A percentile compares a stretch with the other conserved stretches of the same genome.
Conservation (phyloP, 257 asterid genomes). For the Avicennia marina region DNA sequence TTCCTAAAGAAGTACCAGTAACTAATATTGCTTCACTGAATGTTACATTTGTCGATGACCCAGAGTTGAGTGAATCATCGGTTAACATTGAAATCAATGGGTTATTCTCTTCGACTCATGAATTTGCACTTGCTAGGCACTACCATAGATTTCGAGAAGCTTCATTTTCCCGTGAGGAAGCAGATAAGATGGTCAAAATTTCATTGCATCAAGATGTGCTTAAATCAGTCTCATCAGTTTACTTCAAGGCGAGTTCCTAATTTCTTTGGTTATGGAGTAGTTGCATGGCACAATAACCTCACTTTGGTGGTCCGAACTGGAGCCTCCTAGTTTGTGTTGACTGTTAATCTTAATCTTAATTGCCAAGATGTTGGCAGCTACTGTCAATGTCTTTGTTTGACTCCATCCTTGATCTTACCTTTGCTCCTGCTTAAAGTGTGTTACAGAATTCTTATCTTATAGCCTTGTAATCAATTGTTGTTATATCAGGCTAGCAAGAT, state of each 20-base stretch:
- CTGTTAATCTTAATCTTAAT: neutral
- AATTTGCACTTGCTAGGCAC: slow-evolving; percentile 24
- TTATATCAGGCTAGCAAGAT: slow-evolving; percentile 61
- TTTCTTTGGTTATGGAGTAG: neutral
- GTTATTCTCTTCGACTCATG: slow-evolving; percentile 43
- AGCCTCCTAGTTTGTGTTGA: too few relatives aligned
- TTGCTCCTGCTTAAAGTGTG: too few relatives aligned
- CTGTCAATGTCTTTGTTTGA: neutral
- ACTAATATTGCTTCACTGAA: slow-evolving; percentile 52
- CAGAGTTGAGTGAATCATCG: slow-evolving; percentile 48
- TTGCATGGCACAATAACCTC: too few relatives aligned
- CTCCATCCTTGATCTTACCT: neutral
- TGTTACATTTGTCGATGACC: slow-evolving; percentile 68
- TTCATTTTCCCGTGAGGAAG: slow-evolving; percentile 35
- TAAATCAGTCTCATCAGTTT: slow-evolving; percentile 64
- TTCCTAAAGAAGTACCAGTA: slow-evolving; percentile 74
- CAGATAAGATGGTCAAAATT: slow-evolving; percentile 61
- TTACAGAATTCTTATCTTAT: slow-evolving; percentile 5
- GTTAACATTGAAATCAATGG: slow-evolving; percentile 68
- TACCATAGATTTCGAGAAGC: slow-evolving; percentile 21
- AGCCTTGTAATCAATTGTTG: slow-evolving; percentile 8
- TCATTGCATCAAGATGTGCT: slow-evolving; percentile 73
- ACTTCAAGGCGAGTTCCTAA: slow-evolving; percentile 59
- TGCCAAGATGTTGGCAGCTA: neutral
- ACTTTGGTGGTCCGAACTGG: too few relatives aligned